phyloP scores from a whole-genome alignment of 2,329 filamentous ascomycete species.

The Aspergillus piperis region DNA sequence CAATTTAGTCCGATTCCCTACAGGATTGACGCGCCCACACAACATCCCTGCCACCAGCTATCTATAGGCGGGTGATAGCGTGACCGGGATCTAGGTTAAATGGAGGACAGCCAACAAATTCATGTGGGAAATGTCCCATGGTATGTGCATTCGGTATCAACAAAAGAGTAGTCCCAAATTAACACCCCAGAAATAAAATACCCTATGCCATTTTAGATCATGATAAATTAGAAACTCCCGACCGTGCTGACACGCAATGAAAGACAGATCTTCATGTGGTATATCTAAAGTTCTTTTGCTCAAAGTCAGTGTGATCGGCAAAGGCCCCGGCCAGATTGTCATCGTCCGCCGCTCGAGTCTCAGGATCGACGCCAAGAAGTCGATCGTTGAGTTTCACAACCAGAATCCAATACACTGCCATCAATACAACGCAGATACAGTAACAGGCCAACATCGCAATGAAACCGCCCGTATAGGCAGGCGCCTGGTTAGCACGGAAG shows the following conservation, averaged over 20 bases:
- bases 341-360: not conserved
- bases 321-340: conserved; percentile 18
- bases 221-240: not conserved
- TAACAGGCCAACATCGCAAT: conserved; percentile 41
- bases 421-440: conserved; percentile 35
- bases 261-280: conserved; percentile 18
- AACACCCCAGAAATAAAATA: not conserved
- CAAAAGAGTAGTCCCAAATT: not conserved
- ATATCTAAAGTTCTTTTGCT: conserved; percentile 28
- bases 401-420: conserved; percentile 35
- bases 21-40: too few species aligned
- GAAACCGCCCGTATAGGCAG: conserved; percentile 41
- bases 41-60: too few species aligned
- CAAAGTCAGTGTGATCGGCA: conserved; percentile 29
- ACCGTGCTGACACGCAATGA: not conserved
- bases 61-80: too few species aligned
- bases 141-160: too few species aligned
- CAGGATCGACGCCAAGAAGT: conserved; percentile 7
- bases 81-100: too few species aligned
- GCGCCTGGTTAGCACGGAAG: conserved; percentile 43
- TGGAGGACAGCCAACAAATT: too few species aligned
- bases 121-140: too few species aligned
- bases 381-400: conserved; percentile 22
- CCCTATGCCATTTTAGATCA: not conserved
- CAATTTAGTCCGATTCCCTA: not conserved